These are phyloP conservation scores for Silene noctiflora DNA, from an alignment of 179 eudicot species.

Conservation along the genomic window DNA sequence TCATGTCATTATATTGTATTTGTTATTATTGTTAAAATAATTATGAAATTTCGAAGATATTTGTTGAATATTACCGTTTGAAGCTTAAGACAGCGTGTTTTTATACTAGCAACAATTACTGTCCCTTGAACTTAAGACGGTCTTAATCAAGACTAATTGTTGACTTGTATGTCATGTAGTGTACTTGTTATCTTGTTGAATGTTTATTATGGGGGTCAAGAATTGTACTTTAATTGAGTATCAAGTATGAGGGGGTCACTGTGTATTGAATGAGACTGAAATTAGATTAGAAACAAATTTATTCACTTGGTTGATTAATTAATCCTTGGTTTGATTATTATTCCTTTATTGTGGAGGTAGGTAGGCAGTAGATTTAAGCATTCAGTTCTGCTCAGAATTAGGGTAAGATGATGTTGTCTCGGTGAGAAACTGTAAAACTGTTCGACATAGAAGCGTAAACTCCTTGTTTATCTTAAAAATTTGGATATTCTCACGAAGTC, in stretches of 20 bases:
- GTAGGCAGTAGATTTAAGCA: no score
- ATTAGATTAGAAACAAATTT: not conserved
- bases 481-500: no score
- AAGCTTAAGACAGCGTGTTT: not conserved
- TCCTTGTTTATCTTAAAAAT: no score
- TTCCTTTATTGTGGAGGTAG: not conserved
- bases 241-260: not conserved
- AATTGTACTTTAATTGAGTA: conserved; percentile 17
- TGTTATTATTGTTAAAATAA: no score
- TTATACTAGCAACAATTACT: not conserved
- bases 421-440: not conserved
- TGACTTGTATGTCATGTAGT: not conserved
- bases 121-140: no score
- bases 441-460: no score
- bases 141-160: not conserved
- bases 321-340: no score
- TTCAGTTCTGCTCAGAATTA: not conserved
- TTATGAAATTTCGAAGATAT: no score
- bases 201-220: conserved; percentile 10
- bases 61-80: no score
- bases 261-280: not conserved
- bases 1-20: no score
- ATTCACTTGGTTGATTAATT: no score
- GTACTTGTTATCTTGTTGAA: not conserved
- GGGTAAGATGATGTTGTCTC: not conserved